Percentiles rank a stretch among this genome's conserved stretches.
Evolutionary conservation across 305 asterid genomes (phyloP).

Genomic region (Fraxinus ornus): DNA sequence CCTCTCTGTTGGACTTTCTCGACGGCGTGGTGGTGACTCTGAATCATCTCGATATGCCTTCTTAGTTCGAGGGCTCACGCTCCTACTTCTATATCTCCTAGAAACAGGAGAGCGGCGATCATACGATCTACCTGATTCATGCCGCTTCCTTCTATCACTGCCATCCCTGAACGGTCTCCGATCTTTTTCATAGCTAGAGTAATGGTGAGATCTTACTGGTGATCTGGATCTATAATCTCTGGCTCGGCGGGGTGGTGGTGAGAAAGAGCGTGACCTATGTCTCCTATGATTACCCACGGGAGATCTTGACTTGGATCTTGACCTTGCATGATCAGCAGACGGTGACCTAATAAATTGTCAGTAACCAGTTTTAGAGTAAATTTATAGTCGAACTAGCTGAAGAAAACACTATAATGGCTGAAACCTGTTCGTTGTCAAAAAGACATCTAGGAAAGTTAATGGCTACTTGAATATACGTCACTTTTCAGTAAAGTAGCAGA

Average conservation of each 20-base stretch:
- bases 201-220: constrained; percentile 73
- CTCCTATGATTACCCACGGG: constrained; percentile 66
- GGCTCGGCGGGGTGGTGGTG: constrained; percentile 67
- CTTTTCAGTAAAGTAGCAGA: not conserved
- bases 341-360: constrained; percentile 64
- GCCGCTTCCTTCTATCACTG: constrained; percentile 59
- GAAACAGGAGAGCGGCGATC: constrained; percentile 54
- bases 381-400: constrained; percentile 7
- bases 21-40: constrained; percentile 54
- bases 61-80: constrained; percentile 64
- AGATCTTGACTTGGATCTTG: constrained; percentile 75
- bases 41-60: constrained; percentile 61
- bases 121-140: constrained; percentile 51
- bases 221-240: constrained; percentile 78
- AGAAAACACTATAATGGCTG: not conserved
- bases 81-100: constrained; percentile 79
- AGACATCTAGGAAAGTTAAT: not conserved
- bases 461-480: not conserved
- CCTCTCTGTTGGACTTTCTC: constrained; percentile 55
- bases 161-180: constrained; percentile 64
- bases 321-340: constrained; percentile 45
- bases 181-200: constrained; percentile 68
- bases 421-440: not conserved
- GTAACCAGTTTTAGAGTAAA: constrained; percentile 17
- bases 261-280: constrained; percentile 71